Base-by-base conservation (phyloP, 345 rosid species). In the Trapa bicornis region DNA sequence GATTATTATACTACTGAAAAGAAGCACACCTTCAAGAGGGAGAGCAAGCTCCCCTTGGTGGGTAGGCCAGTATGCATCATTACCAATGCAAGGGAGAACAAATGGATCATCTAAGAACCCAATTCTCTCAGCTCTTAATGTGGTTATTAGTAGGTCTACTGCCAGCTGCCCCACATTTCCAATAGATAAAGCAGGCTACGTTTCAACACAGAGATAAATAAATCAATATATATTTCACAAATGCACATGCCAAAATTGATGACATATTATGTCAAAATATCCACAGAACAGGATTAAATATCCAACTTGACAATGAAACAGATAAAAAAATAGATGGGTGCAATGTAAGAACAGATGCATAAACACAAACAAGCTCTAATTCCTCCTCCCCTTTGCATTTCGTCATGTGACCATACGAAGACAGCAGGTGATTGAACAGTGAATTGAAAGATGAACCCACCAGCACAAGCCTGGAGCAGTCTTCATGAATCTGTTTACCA, bases 81-180 rank as follows among this genome's bases (percentile, higher is more conserved):
- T 91, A 6, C 99, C 99, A 66, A 89, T 84, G 65, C 95, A 94
- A 9, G 99, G 97, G 66, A 94, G 91, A 68, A 87, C 76, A 75
- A 74, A 70, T 0, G 80, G 87, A 69, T 89, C 95, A 65, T 94
- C 96, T 37, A 94, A 79, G 78, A 82, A 89, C 47, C 96, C 93
- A 61, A 87, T 67, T 73, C 85, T 82, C 74, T 86, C 87, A 0
- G 91, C 99, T 61, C 68, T 75, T 29, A 72, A 81, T 1, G 95
- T 83, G 11, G 97, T 86, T n/a, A 94, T 85, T 72, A 94, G 68
- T 50, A 91, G 79, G 84, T 94, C 99, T 71, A 86, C 83, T 0
- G 95, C 96, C 9, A 94, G 81, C 78, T 94, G 95, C 52, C 96
- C 97, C 54, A 89, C 97, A 72, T 91, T 94, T 69, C 99, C 97